Evolutionary conservation across 768 basidiomycete species (phyloP).

Genomic region (Lactarius tabidus): DNA sequence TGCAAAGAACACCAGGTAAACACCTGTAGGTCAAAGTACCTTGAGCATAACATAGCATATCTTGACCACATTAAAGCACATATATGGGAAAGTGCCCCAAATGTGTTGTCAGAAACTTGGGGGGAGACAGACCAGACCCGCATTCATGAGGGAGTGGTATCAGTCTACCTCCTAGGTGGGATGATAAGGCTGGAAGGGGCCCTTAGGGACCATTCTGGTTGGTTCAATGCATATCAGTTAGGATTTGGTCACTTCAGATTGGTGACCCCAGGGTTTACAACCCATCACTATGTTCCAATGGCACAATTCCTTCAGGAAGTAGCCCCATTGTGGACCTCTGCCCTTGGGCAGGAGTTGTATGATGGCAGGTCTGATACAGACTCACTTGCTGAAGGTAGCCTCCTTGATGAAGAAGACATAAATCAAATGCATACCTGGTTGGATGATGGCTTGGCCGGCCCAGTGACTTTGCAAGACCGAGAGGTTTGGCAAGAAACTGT

Average conservation of each 20-base stretch:
- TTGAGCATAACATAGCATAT: background rate
- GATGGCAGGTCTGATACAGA: background rate
- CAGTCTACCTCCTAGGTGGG: background rate
- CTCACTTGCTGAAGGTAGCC: background rate
- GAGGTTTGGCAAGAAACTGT: background rate
- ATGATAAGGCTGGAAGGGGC: background rate
- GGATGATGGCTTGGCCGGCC: accelerated
- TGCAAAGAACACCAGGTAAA: background rate
- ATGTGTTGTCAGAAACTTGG: background rate
- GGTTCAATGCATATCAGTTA: background rate
- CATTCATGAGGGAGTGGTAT: background rate
- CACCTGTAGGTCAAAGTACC: background rate
- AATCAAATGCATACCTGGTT: background rate
- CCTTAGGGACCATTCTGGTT: background rate
- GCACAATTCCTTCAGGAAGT: background rate
- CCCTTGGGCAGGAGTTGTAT: background rate
- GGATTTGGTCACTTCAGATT: background rate
- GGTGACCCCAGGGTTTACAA: background rate
- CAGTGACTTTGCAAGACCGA: background rate
- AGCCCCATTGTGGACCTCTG: background rate
- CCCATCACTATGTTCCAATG: background rate
- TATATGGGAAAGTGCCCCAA: background rate
- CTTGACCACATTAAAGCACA: background rate
- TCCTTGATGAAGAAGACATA: background rate
- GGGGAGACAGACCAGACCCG: background rate